Evolutionary conservation across 192 early-diverging fungal species (phyloP).

Genomic region (Umbelopsis ramanniana): DNA sequence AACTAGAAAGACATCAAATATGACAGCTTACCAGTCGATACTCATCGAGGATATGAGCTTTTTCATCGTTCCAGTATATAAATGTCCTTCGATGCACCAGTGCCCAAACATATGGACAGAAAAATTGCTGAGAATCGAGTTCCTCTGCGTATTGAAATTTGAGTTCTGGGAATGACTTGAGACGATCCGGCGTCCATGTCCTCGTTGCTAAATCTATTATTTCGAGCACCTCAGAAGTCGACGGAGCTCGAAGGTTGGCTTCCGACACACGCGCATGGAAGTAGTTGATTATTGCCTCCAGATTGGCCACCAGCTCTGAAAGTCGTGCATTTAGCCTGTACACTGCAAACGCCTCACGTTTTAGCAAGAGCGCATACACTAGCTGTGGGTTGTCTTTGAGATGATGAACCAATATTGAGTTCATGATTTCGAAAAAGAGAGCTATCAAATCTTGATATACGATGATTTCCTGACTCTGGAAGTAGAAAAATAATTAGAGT

Average conservation of each 20-base stretch:
- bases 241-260: constrained; percentile 65
- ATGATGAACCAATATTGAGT: constrained; percentile 63
- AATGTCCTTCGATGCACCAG: constrained; percentile 57
- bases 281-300: constrained; percentile 69
- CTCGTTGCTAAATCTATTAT: constrained; percentile 67
- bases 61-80: constrained; percentile 77
- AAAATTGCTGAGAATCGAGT: constrained; percentile 59
- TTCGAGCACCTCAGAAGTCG: constrained; percentile 63
- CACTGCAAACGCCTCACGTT: constrained; percentile 64
- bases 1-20: not conserved
- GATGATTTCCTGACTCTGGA: constrained; percentile 42
- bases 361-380: constrained; percentile 70
- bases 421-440: constrained; percentile 73
- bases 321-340: constrained; percentile 60
- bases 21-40: constrained; percentile 25
- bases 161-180: constrained; percentile 58
- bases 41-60: constrained; percentile 41
- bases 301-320: constrained; percentile 61
- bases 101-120: constrained; percentile 74
- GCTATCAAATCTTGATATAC: constrained; percentile 72
- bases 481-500: not conserved
- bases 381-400: constrained; percentile 71
- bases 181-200: constrained; percentile 61
- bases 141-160: constrained; percentile 76
- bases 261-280: constrained; percentile 66